These are phyloP conservation scores for Nyctanthes arbortristis DNA, from an alignment of 257 asterid species.

Conservation along the genomic window DNA sequence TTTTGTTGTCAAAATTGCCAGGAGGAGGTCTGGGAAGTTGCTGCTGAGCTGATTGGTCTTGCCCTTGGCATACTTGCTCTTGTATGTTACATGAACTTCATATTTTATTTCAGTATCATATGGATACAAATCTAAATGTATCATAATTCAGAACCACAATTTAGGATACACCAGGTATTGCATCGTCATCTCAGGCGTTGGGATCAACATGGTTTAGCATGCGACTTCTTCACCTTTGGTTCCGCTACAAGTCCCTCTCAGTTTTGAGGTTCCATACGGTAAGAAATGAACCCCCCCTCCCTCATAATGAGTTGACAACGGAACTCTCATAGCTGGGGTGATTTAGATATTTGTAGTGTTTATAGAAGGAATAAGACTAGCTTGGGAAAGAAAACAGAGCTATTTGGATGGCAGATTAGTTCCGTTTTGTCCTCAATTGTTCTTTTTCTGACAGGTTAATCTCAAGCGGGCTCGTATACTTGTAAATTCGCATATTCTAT, in stretches of 20 bases:
- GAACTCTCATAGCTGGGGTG: slow-evolving; percentile 15
- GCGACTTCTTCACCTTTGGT: slow-evolving; percentile 91
- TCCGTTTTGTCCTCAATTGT: slow-evolving; percentile 9
- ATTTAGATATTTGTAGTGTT: background rate
- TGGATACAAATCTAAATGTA: slow-evolving; percentile 24
- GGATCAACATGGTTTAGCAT: slow-evolving; percentile 66
- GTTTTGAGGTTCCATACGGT: slow-evolving; percentile 84
- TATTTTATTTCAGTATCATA: slow-evolving; percentile 17
- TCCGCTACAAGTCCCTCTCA: slow-evolving; percentile 86
- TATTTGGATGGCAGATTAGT: background rate
- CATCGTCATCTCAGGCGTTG: slow-evolving; percentile 67
- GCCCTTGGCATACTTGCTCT: slow-evolving; percentile 79
- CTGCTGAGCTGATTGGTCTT: slow-evolving; percentile 94
- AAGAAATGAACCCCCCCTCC: slow-evolving; percentile 31
- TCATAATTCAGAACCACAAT: slow-evolving; percentile 33
- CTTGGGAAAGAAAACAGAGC: slow-evolving; percentile 7
- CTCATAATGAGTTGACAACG: background rate
- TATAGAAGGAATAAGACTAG: background rate
- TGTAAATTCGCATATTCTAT: slow-evolving; percentile 68
- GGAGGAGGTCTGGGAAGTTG: slow-evolving; percentile 99
- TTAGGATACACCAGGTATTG: slow-evolving; percentile 77
- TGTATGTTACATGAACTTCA: slow-evolving; percentile 42
- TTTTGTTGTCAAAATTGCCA: slow-evolving; percentile 37
- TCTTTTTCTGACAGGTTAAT: slow-evolving; percentile 70
- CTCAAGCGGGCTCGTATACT: slow-evolving; percentile 95